Evolutionary conservation across 164 flowering plant species (phyloP), one percentile per base, ranked within the genome.

Genomic region (Amborella trichopoda): DNA sequence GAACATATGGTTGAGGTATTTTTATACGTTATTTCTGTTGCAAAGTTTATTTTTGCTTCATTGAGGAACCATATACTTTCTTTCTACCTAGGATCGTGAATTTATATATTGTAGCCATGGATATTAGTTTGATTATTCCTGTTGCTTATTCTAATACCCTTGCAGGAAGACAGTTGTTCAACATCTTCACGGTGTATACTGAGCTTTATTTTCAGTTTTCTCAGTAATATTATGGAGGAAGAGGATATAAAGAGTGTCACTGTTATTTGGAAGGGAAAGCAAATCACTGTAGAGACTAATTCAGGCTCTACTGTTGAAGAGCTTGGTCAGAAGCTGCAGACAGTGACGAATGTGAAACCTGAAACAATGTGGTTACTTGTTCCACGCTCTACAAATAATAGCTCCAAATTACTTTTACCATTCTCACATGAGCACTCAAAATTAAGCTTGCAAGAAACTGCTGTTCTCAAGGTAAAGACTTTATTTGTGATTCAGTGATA

Each of bases 321-420:
- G 24, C 59, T 91, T 27, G 99, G 95, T 8, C 39, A 60, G 16
- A 79, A 73, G 48, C 63, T 91, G 48, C 93, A 70, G 61, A 69
- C 59, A 36, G 54, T 87, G 63, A 81, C 90, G 10, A 59, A 58
- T 61, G 80, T 84, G 38, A 74, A 69, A 68, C 69, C 80, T 37
- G 86, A 87, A 58, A 87, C 99, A 2, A 61, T 87, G 73, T 60
- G 81, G 38, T 64, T 91, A 13, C 76, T 91, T 65, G 68, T 87
- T 50, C 95, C 95, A 6, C 67, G 52, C 28, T 40, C 68, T 45
- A 50, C 66, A 13, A 44, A 41, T 36, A 71, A 67, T 60, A 61
- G 66, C 54, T 78, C 94, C n/a, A 80, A 62, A 42, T 19, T 81
- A 68, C 19, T 91, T 10, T 54, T 56, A 50, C 99, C 96, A 26